Base-by-base conservation (phyloP, 192 early-diverging fungal genomes). In the Chytriomyces confervae region DNA sequence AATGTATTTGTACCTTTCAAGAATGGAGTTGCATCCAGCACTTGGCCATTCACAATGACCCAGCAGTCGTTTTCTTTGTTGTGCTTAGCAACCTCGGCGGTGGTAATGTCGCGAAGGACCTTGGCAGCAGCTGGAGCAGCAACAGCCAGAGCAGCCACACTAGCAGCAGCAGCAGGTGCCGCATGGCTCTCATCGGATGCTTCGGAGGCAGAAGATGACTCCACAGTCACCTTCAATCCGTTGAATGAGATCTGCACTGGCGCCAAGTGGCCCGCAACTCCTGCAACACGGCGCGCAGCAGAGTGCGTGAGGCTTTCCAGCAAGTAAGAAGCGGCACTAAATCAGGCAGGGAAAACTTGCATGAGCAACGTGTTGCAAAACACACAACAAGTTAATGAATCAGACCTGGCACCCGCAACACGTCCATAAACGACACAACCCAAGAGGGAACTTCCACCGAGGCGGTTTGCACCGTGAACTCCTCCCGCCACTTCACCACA, bases 381-480 rank as follows among this genome's bases (percentile, higher is more conserved):
- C 24, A 16, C 29, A 49, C 6, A 5, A 29, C 71, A 43, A 66
- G 47, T 45, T 23, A 77, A 77, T 24, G 20, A 46, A 7, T 50
- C 48, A 43, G 27, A 81, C 78, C 72, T 85, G 50, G 83, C 78
- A 82, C 96, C 96, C 66, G 96, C 94, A 61, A 95, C 95, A 78
- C 96, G 93, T 29, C 96, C 96, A 87, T 92, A 98, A 60, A 98
- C 96, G 13, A 97, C 95, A 79, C 96, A 98, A 63, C 94, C 95
- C 61, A 98, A 85, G n/a, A 98, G 85, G 45, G 95, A 97, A 64
- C 92, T 93, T 61, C 96, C 96, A 76, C 93, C 96, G 20, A 98
- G 91, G 83, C 96, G 95, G 88, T 97, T 98, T 70, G 95, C 95
- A 60, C 96, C 96, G 79, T 98, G 96, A 47, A 98, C 93, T 81